phyloP scores from a whole-genome alignment of 352 stramenopile genomes.

The Globisporangium alternatum region DNA sequence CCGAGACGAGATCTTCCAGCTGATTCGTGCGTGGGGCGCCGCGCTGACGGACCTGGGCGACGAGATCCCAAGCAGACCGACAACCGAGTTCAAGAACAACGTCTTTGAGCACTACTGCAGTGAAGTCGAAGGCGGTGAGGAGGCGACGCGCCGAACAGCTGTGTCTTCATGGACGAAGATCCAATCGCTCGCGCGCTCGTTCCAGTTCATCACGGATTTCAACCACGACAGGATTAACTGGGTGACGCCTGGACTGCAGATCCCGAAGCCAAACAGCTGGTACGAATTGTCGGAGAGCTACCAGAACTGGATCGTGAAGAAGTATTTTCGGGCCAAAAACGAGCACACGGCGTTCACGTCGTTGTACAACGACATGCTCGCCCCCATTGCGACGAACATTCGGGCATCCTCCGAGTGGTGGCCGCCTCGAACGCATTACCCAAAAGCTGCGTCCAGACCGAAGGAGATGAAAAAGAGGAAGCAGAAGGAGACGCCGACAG shows the following conservation, averaged over 20 bases:
- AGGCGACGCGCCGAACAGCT: background rate
- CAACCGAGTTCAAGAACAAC: background rate
- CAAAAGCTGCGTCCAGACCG: background rate
- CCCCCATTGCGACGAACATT: background rate
- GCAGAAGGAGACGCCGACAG: background rate
- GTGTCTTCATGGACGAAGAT: constrained; percentile 4
- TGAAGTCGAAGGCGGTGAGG: background rate
- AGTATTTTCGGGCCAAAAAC: background rate
- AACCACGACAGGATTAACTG: constrained; percentile 4
- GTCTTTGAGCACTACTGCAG: background rate
- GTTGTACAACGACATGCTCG: background rate
- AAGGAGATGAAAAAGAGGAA: background rate
- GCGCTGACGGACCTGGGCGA: background rate
- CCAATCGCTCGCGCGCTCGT: background rate
- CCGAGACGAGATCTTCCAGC: background rate
- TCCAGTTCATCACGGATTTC: constrained; percentile 10
- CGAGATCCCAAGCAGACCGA: background rate
- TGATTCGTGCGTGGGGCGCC: constrained; percentile 3
- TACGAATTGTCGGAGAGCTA: constrained; percentile 1
- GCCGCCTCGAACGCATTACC: background rate
- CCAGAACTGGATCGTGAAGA: constrained; percentile 1
- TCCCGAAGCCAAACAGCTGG: background rate
- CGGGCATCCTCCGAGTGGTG: background rate
- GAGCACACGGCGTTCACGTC: background rate
- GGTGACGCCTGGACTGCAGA: background rate